Base-by-base conservation (phyloP, 2,329 filamentous ascomycete species). In the Aspergillus jensenii region DNA sequence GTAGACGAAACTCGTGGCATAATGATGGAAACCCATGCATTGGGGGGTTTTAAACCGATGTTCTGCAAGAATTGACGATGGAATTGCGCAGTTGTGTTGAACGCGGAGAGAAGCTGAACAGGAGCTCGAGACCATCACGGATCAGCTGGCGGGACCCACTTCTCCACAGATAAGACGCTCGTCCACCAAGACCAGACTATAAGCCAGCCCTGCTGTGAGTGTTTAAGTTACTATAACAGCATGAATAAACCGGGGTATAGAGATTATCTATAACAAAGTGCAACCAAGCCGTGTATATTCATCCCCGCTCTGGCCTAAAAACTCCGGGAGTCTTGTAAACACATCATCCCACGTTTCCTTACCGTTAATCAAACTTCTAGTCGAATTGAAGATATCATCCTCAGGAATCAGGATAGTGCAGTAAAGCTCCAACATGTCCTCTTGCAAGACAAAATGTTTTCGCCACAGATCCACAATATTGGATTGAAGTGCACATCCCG, bases 1-100 rank as follows among this genome's bases (percentile, higher is more conserved):
- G 48, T 44, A 31, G 21, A 35, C 11, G 19, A 23, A 41, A 21
- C 35, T 6, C 31, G 50, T 59, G 54, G 58, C 63, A 68, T 68
- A 56, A 54, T 55, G 57, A 39, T 12, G 12, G 9, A 33, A 14
- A 14, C 27, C 27, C 35, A 37, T 33, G 31, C 27, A 27, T 15
- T 15, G 52, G 19, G 25, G 33, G 31, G 19, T 25, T 55, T 14
- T n/a, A 41, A 35, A 17, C 19, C 9, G 11, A n/a, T 5, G 35
- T 15, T 49, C n/a, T n/a, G 25, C 17, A 31, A 15, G 3, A 31
- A 46, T 54, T 19, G 31, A 11, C 23, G 33, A 37, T 12, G 5
- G 39, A 8, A 37, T n/a, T 15, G 8, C 12, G 17, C 33, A 40
- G 19, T 23, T 6, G 37, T 50, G 14, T 39, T 21, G 14, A 37